Evolutionary conservation across 306 rosid genomes (phyloP).

Genomic region (Ammopiptanthus mongolicus): DNA sequence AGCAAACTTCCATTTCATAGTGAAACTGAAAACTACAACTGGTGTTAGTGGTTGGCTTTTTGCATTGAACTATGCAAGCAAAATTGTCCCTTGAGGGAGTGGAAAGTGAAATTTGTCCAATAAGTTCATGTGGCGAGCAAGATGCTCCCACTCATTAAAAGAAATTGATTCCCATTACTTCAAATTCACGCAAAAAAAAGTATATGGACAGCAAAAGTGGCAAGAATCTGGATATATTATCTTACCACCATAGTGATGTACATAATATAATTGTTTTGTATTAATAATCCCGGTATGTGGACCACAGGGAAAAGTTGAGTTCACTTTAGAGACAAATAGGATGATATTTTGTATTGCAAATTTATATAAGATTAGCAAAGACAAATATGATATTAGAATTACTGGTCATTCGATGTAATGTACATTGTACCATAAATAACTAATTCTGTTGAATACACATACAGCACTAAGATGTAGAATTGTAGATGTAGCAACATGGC

Average conservation of each 20-base stretch:
- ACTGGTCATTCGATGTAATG: neutral
- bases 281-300: neutral
- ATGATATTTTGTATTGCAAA: neutral
- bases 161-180: slow-evolving; percentile 10
- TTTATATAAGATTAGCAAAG: neutral
- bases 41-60: slow-evolving; percentile 13
- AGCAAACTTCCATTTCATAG: neutral
- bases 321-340: neutral
- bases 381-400: neutral
- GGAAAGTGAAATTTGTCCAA: slow-evolving; percentile 45
- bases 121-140: slow-evolving; percentile 28
- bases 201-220: slow-evolving; percentile 11
- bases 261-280: neutral
- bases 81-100: slow-evolving; percentile 32
- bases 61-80: slow-evolving; percentile 18
- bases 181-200: slow-evolving; percentile 9
- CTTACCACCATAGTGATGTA: slow-evolving; percentile 13
- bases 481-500: neutral
- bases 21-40: slow-evolving; percentile 21
- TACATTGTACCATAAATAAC: neutral
- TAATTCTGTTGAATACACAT: neutral
- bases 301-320: slow-evolving; percentile 18
- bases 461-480: neutral
- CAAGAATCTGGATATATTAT: slow-evolving; percentile 24
- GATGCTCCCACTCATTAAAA: slow-evolving; percentile 39